A percentile compares a stretch with the other conserved stretches of the same genome.
Evolutionary conservation across 495 filamentous ascomycete species (phyloP).

Genomic region (Patellaria atrata): DNA sequence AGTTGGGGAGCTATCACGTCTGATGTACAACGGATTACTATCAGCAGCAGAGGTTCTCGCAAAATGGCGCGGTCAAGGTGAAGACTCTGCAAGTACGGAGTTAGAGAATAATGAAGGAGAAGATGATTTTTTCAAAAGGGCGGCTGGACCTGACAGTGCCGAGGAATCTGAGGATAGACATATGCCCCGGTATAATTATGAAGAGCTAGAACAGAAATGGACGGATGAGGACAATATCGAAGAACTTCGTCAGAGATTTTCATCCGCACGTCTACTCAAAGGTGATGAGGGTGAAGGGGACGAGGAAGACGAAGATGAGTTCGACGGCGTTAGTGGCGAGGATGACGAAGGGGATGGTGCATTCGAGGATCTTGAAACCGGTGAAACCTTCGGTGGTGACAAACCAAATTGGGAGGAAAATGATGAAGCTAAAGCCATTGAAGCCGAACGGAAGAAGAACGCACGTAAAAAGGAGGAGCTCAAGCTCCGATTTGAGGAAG

Average conservation of each 20-base stretch:
- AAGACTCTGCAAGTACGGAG: conserved; percentile 29
- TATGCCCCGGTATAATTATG: conserved; percentile 68
- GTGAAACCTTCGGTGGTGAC: conserved; percentile 39
- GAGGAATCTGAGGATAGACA: conserved; percentile 54
- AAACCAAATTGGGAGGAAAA: conserved; percentile 28
- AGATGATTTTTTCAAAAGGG: conserved; percentile 73
- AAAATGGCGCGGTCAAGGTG: conserved; percentile 59
- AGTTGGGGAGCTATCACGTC: conserved; percentile 60
- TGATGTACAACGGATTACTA: conserved; percentile 78
- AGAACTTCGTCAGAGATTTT: conserved; percentile 55
- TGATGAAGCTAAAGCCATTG: conserved; percentile 37
- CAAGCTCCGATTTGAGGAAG: conserved; percentile 87
- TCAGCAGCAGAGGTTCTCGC: conserved; percentile 58
- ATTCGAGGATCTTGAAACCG: conserved; percentile 80
- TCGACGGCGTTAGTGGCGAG: conserved; percentile 27
- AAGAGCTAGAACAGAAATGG: conserved; percentile 73
- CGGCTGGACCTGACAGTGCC: conserved; percentile 47
- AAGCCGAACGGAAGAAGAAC: conserved; percentile 80
- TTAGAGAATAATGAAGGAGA: conserved; percentile 40
- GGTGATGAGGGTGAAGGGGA: conserved; percentile 26
- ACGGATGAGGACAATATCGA: conserved; percentile 63
- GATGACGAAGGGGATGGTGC: conserved; percentile 67
- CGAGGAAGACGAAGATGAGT: conserved; percentile 35
- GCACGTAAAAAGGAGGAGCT: conserved; percentile 87
- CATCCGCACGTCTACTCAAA: conserved; percentile 42